These are phyloP conservation scores for Bryoerythrophyllum caledonicum DNA, from an alignment of 225 moss, liverwort and hornwort genomes.

Conservation along the genomic window DNA sequence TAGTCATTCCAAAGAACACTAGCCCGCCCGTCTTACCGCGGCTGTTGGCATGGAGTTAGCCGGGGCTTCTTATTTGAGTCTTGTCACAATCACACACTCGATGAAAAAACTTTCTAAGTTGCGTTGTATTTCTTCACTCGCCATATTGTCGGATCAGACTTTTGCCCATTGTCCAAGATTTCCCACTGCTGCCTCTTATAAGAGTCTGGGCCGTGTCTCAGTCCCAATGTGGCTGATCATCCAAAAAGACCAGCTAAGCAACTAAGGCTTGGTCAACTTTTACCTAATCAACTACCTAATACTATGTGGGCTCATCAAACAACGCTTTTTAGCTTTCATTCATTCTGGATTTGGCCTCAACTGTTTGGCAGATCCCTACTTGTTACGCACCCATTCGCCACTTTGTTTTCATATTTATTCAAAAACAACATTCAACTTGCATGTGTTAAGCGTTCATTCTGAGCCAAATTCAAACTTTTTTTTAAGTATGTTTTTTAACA, in stretches of 20 bases:
- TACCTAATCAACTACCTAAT: too few relatives aligned
- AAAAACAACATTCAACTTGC: background rate
- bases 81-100: slow-evolving; percentile 6
- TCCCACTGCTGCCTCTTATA: too few relatives aligned
- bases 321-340: background rate
- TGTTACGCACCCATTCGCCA: background rate
- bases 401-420: background rate
- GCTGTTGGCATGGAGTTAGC: background rate
- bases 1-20: slow-evolving; percentile 1
- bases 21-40: background rate
- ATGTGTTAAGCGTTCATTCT: background rate
- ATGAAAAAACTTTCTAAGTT: too few relatives aligned
- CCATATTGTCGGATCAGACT: too few relatives aligned
- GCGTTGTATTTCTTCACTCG: too few relatives aligned
- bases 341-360: background rate
- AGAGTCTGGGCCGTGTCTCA: too few relatives aligned
- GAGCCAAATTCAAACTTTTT: background rate
- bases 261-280: too few relatives aligned
- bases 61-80: slow-evolving; percentile 17
- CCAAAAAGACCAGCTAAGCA: too few relatives aligned
- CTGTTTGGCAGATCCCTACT: background rate
- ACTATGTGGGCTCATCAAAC: too few relatives aligned
- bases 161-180: too few relatives aligned
- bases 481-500: background rate
- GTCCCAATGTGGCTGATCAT: too few relatives aligned